phyloP scores from a whole-genome alignment of 768 basidiomycete species.

The Pleurotus cornucopiae region DNA sequence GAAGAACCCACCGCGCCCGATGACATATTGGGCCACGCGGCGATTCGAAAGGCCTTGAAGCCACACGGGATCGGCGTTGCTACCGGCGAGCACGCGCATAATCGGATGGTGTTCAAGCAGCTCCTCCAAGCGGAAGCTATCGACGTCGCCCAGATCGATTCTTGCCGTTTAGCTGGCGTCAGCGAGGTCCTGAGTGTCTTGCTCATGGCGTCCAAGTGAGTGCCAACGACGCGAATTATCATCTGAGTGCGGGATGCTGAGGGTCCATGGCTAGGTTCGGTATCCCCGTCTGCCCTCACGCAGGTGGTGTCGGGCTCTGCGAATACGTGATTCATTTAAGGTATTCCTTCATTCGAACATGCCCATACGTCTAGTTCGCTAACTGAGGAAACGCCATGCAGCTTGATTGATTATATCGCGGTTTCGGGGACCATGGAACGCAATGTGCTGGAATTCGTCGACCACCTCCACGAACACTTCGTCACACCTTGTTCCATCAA shows the following conservation, averaged over 20 bases:
- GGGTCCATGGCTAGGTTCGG: conserved; percentile 50
- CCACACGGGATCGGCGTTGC: conserved; percentile 85
- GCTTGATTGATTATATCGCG: conserved; percentile 90
- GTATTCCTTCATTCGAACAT: conserved; percentile 21
- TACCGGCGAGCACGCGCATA: conserved; percentile 93
- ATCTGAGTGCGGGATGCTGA: too few relatives aligned
- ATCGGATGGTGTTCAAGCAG: conserved; percentile 95
- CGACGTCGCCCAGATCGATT: conserved; percentile 94
- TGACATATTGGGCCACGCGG: conserved; percentile 82
- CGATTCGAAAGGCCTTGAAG: conserved; percentile 73
- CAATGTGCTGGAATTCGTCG: conserved; percentile 88
- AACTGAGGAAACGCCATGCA: conserved; percentile 17
- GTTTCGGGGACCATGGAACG: conserved; percentile 91
- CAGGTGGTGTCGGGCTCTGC: conserved; percentile 90
- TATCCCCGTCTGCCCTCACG: conserved; percentile 87
- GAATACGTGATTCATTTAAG: conserved; percentile 87
- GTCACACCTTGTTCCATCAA: conserved; percentile 87
- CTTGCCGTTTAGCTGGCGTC: conserved; percentile 89
- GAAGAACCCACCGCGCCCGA: conserved; percentile 94
- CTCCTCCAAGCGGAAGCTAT: conserved; percentile 85
- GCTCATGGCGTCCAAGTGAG: conserved; percentile 85
- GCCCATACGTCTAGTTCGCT: too few relatives aligned
- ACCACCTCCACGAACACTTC: conserved; percentile 95
- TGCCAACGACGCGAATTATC: neutral
- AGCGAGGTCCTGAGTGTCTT: conserved; percentile 89